Conservation (phyloP, 1,284 basidiomycete species). For the Peniophora sp. region DNA sequence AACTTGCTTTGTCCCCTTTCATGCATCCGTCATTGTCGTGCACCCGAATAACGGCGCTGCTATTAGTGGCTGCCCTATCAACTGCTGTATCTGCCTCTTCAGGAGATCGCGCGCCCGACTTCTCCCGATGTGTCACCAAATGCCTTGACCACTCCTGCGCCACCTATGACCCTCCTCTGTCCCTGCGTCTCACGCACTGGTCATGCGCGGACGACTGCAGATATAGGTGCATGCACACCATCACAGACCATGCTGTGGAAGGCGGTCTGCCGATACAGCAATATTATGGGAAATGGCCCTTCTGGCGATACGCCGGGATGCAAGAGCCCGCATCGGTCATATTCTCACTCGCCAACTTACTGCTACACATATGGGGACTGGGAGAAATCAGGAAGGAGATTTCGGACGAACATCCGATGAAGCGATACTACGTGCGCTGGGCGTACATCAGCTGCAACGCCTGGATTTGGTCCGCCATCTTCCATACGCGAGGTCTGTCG, state of each 20-base stretch:
- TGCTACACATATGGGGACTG: conserved; percentile 58
- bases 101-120: neutral
- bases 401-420: conserved; percentile 59
- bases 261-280: conserved; percentile 51
- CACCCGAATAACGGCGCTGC: neutral
- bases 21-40: no score
- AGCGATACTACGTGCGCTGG: conserved; percentile 62
- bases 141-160: neutral
- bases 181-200: conserved; percentile 57
- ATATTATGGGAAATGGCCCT: conserved; percentile 97
- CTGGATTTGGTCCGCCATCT: conserved; percentile 90
- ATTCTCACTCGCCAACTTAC: conserved; percentile 84
- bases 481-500: conserved; percentile 78
- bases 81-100: neutral
- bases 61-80: neutral
- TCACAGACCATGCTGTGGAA: conserved; percentile 58
- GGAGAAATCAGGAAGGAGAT: conserved; percentile 42
- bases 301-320: conserved; percentile 77
- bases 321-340: conserved; percentile 93
- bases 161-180: conserved; percentile 21
- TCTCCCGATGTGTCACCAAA: neutral
- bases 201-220: conserved; percentile 84
- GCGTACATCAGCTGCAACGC: conserved; percentile 77
- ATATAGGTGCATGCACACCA: conserved; percentile 81
- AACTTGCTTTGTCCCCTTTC: no score